Conservation (phyloP, 768 basidiomycete genomes). For the Tylopilus rubrobrunneus region DNA sequence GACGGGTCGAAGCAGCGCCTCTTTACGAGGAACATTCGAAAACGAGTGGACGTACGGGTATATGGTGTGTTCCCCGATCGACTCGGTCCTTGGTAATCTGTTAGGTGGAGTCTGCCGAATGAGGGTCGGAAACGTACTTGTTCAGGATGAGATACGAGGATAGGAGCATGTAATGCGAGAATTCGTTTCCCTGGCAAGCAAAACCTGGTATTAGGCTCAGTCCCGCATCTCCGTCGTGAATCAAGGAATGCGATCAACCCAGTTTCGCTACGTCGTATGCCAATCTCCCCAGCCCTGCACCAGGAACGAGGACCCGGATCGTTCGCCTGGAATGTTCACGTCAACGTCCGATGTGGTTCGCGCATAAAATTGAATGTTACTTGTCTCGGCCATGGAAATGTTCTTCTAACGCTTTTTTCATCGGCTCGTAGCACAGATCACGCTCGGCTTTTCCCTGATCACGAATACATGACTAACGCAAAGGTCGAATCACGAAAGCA, state of each 20-base stretch:
- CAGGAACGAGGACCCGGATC: slow-evolving; percentile 81
- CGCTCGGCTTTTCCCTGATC: slow-evolving; percentile 71
- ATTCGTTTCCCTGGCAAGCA: slow-evolving; percentile 91
- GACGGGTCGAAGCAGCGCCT: slow-evolving; percentile 62
- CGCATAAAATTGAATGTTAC: slow-evolving; percentile 21
- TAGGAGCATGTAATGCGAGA: slow-evolving; percentile 93
- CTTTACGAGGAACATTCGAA: slow-evolving; percentile 66
- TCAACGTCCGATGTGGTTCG: too few species aligned
- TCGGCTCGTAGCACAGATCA: slow-evolving; percentile 75
- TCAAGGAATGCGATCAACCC: slow-evolving; percentile 42
- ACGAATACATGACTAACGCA: background rate
- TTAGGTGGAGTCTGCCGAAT: background rate
- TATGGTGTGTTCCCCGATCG: slow-evolving; percentile 65
- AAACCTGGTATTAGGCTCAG: slow-evolving; percentile 55
- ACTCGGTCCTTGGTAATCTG: slow-evolving; percentile 47
- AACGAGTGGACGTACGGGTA: slow-evolving; percentile 93
- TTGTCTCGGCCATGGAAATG: slow-evolving; percentile 56
- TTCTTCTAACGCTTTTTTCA: slow-evolving; percentile 66
- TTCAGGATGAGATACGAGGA: slow-evolving; percentile 90
- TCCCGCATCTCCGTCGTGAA: background rate
- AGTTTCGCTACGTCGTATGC: slow-evolving; percentile 83
- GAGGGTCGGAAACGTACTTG: slow-evolving; percentile 42
- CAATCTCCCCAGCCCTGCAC: slow-evolving; percentile 83
- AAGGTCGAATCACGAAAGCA: background rate
- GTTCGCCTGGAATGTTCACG: slow-evolving; percentile 35